Evolutionary conservation across 805 yeast species (phyloP), one percentile per base, ranked within the genome.

Genomic region (Zygoascus ofunaensis): DNA sequence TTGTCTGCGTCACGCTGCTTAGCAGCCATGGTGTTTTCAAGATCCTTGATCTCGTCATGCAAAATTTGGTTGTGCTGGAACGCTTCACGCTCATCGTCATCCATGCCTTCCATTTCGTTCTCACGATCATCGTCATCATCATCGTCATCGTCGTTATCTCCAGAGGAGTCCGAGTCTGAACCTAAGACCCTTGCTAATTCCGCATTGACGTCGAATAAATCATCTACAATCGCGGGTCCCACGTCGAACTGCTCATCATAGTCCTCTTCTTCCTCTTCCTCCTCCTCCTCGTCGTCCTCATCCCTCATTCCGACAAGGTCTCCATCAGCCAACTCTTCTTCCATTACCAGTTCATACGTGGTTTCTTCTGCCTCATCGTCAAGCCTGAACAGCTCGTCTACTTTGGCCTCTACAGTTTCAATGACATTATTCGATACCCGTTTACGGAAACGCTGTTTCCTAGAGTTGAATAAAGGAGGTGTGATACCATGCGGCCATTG

Each of bases 361-460:
- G 82, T 74, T 37, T 80, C 86, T 59, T 85, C 89, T 0, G 97
- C 95, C 47, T 82, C 87, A 33, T 76, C 84, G 59, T 90, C 98
- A 38, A 78, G 64, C 49, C 75, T 69, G 24, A 90, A 68, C 42
- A 90, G 66, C 57, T 81, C 86, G 46, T 84, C 83, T 3, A 90
- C 95, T 44, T 76, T 77, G 32, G 74, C 73, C 51, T 90, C 96
- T 5, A 87, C 79, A 49, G 78, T 79, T 46, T 86, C 84, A 57
- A 87, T 77, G 20, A 83, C 79, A 35, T 80, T 70, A 42, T 79
- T 80, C 44, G 80, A 78, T 50, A 84, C 73, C 46, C 82, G 77
- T 43, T 81, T 75, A 41, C 86, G 79, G 57, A 84, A 80, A 48
- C 92, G 71, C 37, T 87, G 68, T 48, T 82, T 74, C 36, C 77